Evolutionary conservation across 805 yeast species (phyloP), one percentile per base, ranked within the genome.

Genomic region (Saccharomycopsis malanga): DNA sequence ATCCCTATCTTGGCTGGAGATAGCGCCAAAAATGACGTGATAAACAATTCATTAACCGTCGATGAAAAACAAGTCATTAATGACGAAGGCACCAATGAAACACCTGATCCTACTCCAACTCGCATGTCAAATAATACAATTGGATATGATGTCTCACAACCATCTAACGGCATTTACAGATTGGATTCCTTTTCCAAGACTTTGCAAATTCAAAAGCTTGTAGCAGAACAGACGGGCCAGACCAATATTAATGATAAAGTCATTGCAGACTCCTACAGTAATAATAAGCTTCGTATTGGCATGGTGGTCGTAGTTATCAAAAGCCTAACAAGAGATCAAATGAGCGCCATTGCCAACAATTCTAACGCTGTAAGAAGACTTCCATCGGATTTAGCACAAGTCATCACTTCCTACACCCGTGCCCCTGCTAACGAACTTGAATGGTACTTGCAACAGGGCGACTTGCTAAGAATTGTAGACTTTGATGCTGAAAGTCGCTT

Each of bases 381-480:
- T 9, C 9, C 18, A 7, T 14, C 36, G 6, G 30, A 27, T 27
- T 27, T 12, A 12, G 12, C 30, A 27, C 12, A 9, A 9, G 7
- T 27, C 30, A 32, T 32, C 36, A 10, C 17, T 6, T 7, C 9
- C 5, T 32, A 10, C 12, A n/a, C 6, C 17, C 12, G 6, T 9
- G 15, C 6, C 17, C 18, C 9, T 18, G 36, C 36, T 6, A n/a
- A 32, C 17, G 18, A 32, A 32, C 7, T 6, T n/a, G 15, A 32
- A 32, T 9, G n/a, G 7, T 25, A 39, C 15, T 39, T 39, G 34
- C 9, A 18, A 5, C 21, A 25, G 24, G 42, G 42, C 17, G 42
- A 39, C 17, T 10, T 39, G 42, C 42, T 39, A 14, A 20, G 42
- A 9, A 24, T 39, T 7, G 4, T 39, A 6, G 42, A 39, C 17